Base-by-base conservation (phyloP, 176 grass and related monocot species). In the Chrysopogon serrulatus region DNA sequence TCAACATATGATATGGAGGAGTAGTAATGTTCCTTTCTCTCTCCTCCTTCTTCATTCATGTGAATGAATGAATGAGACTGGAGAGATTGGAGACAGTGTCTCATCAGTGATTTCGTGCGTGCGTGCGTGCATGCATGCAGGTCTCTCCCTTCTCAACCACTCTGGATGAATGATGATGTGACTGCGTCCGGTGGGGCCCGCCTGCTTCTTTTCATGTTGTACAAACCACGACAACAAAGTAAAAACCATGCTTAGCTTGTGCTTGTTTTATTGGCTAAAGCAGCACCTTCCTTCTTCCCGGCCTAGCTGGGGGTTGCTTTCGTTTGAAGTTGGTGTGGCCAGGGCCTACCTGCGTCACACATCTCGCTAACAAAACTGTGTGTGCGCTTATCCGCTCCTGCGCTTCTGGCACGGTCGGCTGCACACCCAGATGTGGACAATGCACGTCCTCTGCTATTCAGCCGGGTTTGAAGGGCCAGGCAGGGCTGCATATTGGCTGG, bases 351-450 rank as follows among this genome's bases (percentile, higher is more conserved):
- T 86, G 59, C 21, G 75, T 79, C 79, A 74, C 84, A 90, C 79
- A 73, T 79, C 88, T 26, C n/a, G 64, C 43, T 83, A 90, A 86
- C 88, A 90, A 90, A 74, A n/a, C n/a, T n/a, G 61, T 68, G 35
- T n/a, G n/a, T 90, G 84, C 59, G 23, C 67, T 78, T 82, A 78
- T 86, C 88, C 32, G 83, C 66, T 60, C 26, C 65, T 30, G 43
- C 51, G 76, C 80, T n/a, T 78, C 53, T 54, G 33, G n/a, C n/a
- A 54, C 31, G 41, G 88, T 79, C 88, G 67, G 84, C 47, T 19
- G 45, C 73, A 59, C 57, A 7, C 12, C 2, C 67, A 74, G 47
- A 82, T 63, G 79, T 36, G 16, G 88, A 77, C 78, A 71, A 63
- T 21, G 51, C 51, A 57, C 62, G 21, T 44, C 82, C 39, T 33